Conservation (phyloP, 805 yeast species). For the Sugiyamaella marilandica region DNA sequence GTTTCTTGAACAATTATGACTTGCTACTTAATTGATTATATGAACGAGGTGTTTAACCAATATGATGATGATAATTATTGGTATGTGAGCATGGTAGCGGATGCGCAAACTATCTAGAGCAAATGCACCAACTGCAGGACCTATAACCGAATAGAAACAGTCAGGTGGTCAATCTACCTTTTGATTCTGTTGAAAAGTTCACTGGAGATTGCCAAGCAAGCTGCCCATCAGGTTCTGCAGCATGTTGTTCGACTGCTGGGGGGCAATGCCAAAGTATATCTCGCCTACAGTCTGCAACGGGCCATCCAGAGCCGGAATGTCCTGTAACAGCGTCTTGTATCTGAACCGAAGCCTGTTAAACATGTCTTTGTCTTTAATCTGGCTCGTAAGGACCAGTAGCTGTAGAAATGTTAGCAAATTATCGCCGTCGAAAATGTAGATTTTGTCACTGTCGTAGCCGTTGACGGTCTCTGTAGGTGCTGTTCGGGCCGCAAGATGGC, state of each 20-base stretch:
- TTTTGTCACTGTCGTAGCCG: slow-evolving; percentile 33
- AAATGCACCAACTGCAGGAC: too few relatives aligned
- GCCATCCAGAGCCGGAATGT: slow-evolving; percentile 35
- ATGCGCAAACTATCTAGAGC: too few relatives aligned
- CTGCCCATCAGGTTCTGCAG: slow-evolving; percentile 76
- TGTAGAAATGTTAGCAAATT: slow-evolving; percentile 62
- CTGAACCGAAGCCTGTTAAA: slow-evolving; percentile 50
- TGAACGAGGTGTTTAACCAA: too few relatives aligned
- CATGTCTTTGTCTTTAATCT: slow-evolving; percentile 47
- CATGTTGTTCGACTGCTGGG: slow-evolving; percentile 50
- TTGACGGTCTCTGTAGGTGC: slow-evolving; percentile 16
- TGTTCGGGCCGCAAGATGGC: slow-evolving; percentile 26
- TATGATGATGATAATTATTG: background rate
- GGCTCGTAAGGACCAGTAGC: slow-evolving; percentile 56
- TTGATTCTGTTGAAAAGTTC: background rate
- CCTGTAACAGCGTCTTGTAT: slow-evolving; percentile 38
- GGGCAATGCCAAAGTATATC: slow-evolving; percentile 53
- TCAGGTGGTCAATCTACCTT: background rate
- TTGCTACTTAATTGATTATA: too few relatives aligned
- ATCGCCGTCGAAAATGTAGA: background rate
- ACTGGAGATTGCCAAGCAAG: slow-evolving; percentile 43
- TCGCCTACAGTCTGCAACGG: slow-evolving; percentile 57
- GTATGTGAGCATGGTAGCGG: background rate
- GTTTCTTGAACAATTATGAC: too few relatives aligned
- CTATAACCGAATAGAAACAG: background rate